Evolutionary conservation across 352 stramenopile genomes (phyloP).

Genomic region (Elongisporangium prolatum): DNA sequence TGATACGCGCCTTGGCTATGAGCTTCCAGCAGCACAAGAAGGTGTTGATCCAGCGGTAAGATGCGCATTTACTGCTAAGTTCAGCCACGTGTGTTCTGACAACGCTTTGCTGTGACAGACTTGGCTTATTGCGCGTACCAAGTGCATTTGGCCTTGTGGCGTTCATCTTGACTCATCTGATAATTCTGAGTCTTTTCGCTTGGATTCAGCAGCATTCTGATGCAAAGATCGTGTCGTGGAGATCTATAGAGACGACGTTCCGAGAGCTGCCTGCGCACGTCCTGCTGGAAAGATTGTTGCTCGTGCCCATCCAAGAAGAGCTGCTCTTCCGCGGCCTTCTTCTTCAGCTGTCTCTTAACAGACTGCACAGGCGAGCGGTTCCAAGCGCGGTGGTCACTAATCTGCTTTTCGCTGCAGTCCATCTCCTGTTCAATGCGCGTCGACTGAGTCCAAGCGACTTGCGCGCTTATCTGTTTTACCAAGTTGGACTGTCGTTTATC

Average conservation of each 20-base stretch:
- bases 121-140: neutral
- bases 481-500: conserved; percentile 34
- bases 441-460: conserved; percentile 4
- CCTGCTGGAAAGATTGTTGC: conserved; percentile 23
- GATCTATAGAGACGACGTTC: neutral
- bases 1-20: too few species aligned
- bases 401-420: conserved; percentile 40
- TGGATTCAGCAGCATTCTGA: neutral
- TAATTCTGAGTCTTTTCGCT: neutral
- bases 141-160: neutral
- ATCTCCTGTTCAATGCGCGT: conserved; percentile 21
- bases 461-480: conserved; percentile 28
- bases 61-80: too few species aligned
- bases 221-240: neutral
- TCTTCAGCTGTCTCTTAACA: conserved; percentile 40
- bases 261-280: neutral
- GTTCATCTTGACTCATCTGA: neutral
- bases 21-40: too few species aligned
- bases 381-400: conserved; percentile 25
- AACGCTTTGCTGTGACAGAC: neutral
- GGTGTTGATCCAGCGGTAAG: too few species aligned
- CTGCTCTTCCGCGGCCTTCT: conserved; percentile 61
- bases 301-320: conserved; percentile 50
- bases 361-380: conserved; percentile 13
- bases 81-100: neutral